phyloP scores from a whole-genome alignment of 1,284 basidiomycete species.

The Moniliophthora roreri region DNA sequence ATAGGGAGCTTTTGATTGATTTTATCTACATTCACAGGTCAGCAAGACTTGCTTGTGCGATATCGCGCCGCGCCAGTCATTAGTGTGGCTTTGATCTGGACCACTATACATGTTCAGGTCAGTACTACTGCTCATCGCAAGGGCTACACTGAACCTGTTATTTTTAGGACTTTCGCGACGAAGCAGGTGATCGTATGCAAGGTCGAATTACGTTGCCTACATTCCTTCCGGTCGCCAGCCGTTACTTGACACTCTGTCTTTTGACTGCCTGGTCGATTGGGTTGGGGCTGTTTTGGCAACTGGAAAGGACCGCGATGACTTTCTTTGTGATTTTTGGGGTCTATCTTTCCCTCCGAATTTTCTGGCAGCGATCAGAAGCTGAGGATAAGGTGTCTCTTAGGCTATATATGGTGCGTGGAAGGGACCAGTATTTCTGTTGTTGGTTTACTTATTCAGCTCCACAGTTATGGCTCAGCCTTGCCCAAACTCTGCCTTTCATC shows the following conservation, averaged over 20 bases:
- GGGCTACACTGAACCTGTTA: slow-evolving; percentile 28
- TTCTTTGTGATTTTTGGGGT: slow-evolving; percentile 18
- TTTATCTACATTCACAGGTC: slow-evolving; percentile 25
- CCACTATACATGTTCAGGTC: slow-evolving; percentile 17
- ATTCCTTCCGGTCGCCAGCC: slow-evolving; percentile 25
- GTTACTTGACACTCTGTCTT: slow-evolving; percentile 24
- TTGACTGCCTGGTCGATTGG: slow-evolving; percentile 24
- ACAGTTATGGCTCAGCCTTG: too few species aligned
- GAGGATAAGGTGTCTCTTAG: slow-evolving; percentile 23
- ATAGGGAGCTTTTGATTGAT: too few species aligned
- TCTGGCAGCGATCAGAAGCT: slow-evolving; percentile 17
- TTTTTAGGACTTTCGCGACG: slow-evolving; percentile 41
- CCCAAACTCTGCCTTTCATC: too few species aligned
- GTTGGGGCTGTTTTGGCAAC: slow-evolving; percentile 20
- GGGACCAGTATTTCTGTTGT: too few species aligned
- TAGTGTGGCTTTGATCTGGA: slow-evolving; percentile 10
- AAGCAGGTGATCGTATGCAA: slow-evolving; percentile 33
- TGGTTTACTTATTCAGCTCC: too few species aligned
- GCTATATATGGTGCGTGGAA: slow-evolving; percentile 14
- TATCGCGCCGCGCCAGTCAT: slow-evolving; percentile 27
- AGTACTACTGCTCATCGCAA: slow-evolving; percentile 23
- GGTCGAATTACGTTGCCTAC: slow-evolving; percentile 42
- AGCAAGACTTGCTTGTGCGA: slow-evolving; percentile 9
- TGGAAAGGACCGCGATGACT: slow-evolving; percentile 12
- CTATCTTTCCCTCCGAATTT: slow-evolving; percentile 24